A percentile compares a stretch with the other conserved stretches of the same genome.
These are phyloP conservation scores for Phialemoniopsis sp. DNA, from an alignment of 2,329 filamentous ascomycete genomes.

Conservation along the genomic window DNA sequence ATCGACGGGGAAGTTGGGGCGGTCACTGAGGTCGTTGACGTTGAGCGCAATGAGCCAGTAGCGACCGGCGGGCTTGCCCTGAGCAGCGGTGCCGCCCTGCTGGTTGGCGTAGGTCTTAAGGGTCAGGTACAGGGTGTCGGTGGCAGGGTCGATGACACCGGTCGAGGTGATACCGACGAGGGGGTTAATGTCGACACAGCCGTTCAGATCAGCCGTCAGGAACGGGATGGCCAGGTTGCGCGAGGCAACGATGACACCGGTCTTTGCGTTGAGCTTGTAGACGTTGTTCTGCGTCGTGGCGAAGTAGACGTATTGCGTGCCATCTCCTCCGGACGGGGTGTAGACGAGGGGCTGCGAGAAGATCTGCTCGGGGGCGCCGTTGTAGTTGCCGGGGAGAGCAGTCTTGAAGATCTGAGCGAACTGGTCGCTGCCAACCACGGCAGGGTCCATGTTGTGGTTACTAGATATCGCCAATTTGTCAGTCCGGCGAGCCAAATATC, in stretches of 20 bases:
- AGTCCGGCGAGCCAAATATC: not conserved
- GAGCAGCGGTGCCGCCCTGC: slow-evolving; percentile 20
- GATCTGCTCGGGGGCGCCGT: slow-evolving; percentile 44
- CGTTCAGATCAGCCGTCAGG: slow-evolving; percentile 36
- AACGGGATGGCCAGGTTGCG: slow-evolving; percentile 41
- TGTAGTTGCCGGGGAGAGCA: slow-evolving; percentile 46
- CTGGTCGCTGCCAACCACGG: slow-evolving; percentile 47
- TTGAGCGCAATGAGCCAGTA: slow-evolving; percentile 41
- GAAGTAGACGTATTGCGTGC: slow-evolving; percentile 41
- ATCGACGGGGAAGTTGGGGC: slow-evolving; percentile 32
- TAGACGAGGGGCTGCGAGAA: slow-evolving; percentile 46
- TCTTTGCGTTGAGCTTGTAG: slow-evolving; percentile 43
- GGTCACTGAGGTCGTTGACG: slow-evolving; percentile 35
- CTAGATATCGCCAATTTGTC: slow-evolving; percentile 6
- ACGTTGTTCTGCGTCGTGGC: slow-evolving; percentile 47
- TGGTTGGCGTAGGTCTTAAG: slow-evolving; percentile 42
- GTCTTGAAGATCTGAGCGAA: slow-evolving; percentile 54
- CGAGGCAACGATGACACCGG: slow-evolving; percentile 32
- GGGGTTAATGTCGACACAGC: slow-evolving; percentile 43
- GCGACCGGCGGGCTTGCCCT: slow-evolving; percentile 34
- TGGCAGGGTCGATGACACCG: slow-evolving; percentile 44
- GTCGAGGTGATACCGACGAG: slow-evolving; percentile 42
- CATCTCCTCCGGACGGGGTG: slow-evolving; percentile 28
- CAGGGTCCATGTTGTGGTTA: slow-evolving; percentile 61
- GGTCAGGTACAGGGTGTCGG: slow-evolving; percentile 43